Base-by-base conservation (phyloP, 495 filamentous ascomycete species). In the Penicillium waksmanii region DNA sequence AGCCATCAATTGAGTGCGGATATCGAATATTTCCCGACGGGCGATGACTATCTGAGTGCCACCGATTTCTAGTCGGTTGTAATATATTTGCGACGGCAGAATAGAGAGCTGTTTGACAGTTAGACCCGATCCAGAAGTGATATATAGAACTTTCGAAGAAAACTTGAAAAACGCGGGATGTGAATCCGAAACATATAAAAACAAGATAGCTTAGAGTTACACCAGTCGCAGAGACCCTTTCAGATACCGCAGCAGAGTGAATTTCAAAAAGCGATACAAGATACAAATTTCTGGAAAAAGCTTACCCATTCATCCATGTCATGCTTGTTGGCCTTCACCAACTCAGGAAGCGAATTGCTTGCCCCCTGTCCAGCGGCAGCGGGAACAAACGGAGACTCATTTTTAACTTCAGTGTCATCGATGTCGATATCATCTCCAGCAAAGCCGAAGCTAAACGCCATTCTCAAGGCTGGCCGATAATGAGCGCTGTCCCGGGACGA, bases 1-100 rank as follows among this genome's bases (percentile, higher is more conserved):
- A 40, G 90, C 90, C 90, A 97, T 96, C 33, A 97, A 81, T 76
- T 98, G 95, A 43, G 96, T 85, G 23, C 91, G 87, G 50, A 97
- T 90, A 70, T 98, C 95, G 81, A 93, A 97, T 54, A 97, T 83
- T 64, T 97, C 94, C 13, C 95, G 87, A 25, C 92, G 89, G 5
- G 90, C 92, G 25, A 98, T 77, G 23, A 74, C 80, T 43, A 83
- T 73, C 15, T 73, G 64, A 21, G 62, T 79, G 74, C 55, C 56
- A 5, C 49, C 77, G 40, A 93, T 79, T 15, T 74, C 64, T 27
- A 93, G 75, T 23, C 77, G 78, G 69, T 83, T 83, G 73, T 89
- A 96, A 59, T 86, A 89, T 49, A 97, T 84, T 73, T 89, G 89
- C 42, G 89, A 90, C 6, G 93, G 92, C 17, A 96, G 79, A 57